Base-by-base conservation (phyloP, 1,139 yeast species). In the Yamadazyma dendronema region DNA sequence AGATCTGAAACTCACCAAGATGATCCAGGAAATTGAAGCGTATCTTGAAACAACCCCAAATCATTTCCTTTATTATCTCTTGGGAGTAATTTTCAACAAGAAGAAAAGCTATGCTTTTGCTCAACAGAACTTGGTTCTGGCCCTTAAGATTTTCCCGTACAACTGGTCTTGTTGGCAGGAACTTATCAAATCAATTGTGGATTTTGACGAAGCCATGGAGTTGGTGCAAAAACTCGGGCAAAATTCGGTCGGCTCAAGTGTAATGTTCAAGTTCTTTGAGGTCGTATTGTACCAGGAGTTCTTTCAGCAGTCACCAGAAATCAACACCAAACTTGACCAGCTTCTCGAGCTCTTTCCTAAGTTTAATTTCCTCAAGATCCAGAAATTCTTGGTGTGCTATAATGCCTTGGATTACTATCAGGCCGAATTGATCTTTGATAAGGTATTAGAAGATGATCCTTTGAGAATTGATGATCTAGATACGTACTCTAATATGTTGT, bases 151-250 rank as follows among this genome's bases (percentile, higher is more conserved):
- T 19, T 88, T 83, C 49, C 96, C 97, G 0, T 85, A 74, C 57
- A 92, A 92, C 53, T 92, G 97, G 97, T 79, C 92, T 38, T 86
- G 95, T 41, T 94, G 97, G 97, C 74, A 76, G 43, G 97, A 92
- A 53, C 66, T 92, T 27, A 66, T 84, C 11, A 67, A 79, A 3
- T 81, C 94, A 36, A 60, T 89, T 14, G 63, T 75, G 4, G 73
- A 81, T 19, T 69, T 80, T 36, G 88, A 84, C 43, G 87, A 84
- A 38, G 84, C 87, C 0, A 42, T 70, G 10, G 56, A 59, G 5
- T 62, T 82, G 17, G 53, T 80, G 62, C 32, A 26, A 26, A 14
- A 64, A 65, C 38, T 53, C 79, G 17, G 61, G 57, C 33, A 32
- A 52, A 2, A 36, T 59, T 2, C 55, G 58, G 33, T 38, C 52